phyloP scores from a whole-genome alignment of 208 protist species.

The Herpetomonas samuelpessoai region DNA sequence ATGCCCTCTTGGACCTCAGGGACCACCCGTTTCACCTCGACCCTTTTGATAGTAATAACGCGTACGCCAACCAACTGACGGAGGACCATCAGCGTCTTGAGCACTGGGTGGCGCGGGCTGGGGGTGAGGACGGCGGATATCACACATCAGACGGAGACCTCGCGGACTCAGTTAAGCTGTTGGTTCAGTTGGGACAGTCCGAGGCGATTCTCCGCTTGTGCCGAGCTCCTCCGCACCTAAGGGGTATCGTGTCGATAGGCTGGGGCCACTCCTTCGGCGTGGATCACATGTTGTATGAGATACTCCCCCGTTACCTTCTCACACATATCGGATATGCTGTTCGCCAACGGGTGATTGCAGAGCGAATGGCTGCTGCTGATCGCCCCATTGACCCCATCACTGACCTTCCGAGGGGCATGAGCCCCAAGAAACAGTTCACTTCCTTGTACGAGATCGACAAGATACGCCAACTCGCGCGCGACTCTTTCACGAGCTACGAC shows the following conservation, averaged over 20 bases:
- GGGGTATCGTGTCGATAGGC: not conserved
- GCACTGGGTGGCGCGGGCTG: not conserved
- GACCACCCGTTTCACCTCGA: not conserved
- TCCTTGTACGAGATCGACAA: not conserved
- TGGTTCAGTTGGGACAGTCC: not conserved
- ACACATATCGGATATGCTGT: not conserved
- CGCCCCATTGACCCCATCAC: not conserved
- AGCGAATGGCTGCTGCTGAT: not conserved
- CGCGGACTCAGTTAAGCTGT: constrained; percentile 1
- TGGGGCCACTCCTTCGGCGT: constrained; percentile 2
- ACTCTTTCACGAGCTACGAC: not conserved
- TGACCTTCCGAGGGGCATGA: not conserved
- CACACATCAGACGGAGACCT: not conserved
- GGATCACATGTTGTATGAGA: not conserved
- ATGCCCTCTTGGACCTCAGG: not conserved
- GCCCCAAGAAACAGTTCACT: not conserved
- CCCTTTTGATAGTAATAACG: not conserved
- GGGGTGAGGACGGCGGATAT: not conserved
- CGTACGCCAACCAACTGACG: not conserved
- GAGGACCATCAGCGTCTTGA: not conserved
- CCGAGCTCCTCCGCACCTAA: not conserved
- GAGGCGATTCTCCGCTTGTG: not conserved
- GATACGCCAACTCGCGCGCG: not conserved
- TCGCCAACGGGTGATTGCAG: not conserved
- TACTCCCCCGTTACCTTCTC: not conserved